Conservation (phyloP, 2,329 filamentous ascomycete species). For the Elsinoe fawcettii region DNA sequence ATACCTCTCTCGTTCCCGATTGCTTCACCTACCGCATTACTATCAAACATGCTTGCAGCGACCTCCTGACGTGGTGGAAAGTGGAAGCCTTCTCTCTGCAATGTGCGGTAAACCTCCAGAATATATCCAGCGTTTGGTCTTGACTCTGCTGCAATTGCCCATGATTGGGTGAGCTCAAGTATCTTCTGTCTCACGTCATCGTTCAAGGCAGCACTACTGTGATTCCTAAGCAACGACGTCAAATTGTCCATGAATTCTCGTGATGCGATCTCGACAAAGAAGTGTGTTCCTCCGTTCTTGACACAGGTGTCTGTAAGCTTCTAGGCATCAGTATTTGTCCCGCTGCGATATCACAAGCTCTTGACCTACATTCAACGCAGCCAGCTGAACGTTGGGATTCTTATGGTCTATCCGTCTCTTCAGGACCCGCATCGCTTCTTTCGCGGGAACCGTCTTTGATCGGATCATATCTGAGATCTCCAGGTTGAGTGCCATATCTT, state of each 20-base stretch:
- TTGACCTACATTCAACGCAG: slow-evolving; percentile 70
- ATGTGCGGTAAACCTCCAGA: slow-evolving; percentile 70
- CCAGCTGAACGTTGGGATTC: slow-evolving; percentile 94
- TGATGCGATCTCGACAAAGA: slow-evolving; percentile 89
- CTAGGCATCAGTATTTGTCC: slow-evolving; percentile 24
- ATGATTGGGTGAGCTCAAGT: slow-evolving; percentile 84
- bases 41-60: slow-evolving; percentile 96
- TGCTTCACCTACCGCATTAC: slow-evolving; percentile 65
- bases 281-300: slow-evolving; percentile 95
- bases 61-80: slow-evolving; percentile 84
- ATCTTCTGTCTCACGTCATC: slow-evolving; percentile 83
- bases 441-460: slow-evolving; percentile 94
- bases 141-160: slow-evolving; percentile 83
- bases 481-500: slow-evolving; percentile 94
- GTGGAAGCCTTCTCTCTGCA: slow-evolving; percentile 77
- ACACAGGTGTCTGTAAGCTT: slow-evolving; percentile 95
- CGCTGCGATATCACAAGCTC: slow-evolving; percentile 12
- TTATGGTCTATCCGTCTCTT: slow-evolving; percentile 93
- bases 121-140: slow-evolving; percentile 79
- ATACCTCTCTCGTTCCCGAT: not conserved
- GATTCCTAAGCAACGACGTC: slow-evolving; percentile 77
- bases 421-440: slow-evolving; percentile 94
- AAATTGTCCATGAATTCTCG: slow-evolving; percentile 98
- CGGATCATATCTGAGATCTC: slow-evolving; percentile 97
- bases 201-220: slow-evolving; percentile 67